Evolutionary conservation across 352 stramenopile genomes (phyloP), one percentile per base, ranked within the genome.

Genomic region (Thraustotheca clavata): DNA sequence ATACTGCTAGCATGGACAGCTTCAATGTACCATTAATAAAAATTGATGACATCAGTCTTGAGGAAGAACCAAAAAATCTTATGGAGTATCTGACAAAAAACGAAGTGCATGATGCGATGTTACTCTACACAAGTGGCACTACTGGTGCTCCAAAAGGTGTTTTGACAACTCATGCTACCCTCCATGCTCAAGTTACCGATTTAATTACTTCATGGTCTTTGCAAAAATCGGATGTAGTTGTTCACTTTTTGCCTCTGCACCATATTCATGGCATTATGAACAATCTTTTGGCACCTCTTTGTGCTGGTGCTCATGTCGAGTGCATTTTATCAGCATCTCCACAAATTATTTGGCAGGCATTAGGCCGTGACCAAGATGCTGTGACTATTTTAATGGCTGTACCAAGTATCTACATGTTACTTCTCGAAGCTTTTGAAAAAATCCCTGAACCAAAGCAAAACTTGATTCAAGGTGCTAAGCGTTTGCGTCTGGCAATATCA

Each of bases 181-280:
- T 91, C 34, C 83, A 77, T 24, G 79, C 79, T n/a, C 86, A 96
- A 69, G 89, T 95, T 43, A 74, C 74, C 27, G 86, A 92, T 67
- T 60, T 96, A 32, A 76, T 94, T 22, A 70, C 74, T 32, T 80
- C 82, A 8, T 97, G 88, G 89, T 74, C 83, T 52, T 96, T 93
- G 76, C 71, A 63, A 22, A 55, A 46, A 2, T 49, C 65, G 22
- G 89, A 97, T 71, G 79, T 86, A 24, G 73, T 96, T 60, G 69
- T 96, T 22, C 87, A 96, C 67, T 93, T 95, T 62, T 49, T 97
- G 7, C 90, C 90, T 24, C 67, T 97, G 34, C 89, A 97, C 54
- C 90, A 96, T 62, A 78, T 96, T 6, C 90, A 97, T 70, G 90
- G 88, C 27, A 79, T 96, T 16, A 71, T 97, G 24, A 97, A 97